Base-by-base conservation (phyloP, 2,329 filamentous ascomycete genomes). In the Beauveria sp. region DNA sequence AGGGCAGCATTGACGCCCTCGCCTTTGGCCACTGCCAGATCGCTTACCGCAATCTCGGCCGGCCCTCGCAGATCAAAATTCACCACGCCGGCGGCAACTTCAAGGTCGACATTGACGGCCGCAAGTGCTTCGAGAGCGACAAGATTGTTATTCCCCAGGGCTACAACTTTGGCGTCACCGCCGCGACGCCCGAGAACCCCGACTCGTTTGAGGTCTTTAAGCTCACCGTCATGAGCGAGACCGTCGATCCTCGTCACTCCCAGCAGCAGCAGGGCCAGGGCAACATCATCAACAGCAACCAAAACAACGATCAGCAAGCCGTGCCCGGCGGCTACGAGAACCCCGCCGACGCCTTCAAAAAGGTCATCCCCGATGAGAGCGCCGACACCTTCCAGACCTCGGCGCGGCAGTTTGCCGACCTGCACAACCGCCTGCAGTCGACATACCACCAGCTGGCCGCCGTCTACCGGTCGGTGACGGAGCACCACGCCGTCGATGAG, bases 191-290 rank as follows among this genome's bases (percentile, higher is more conserved):
- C 34, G 93, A 98, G 67, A 93, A 87, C 69, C 92, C 95, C 0
- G 95, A 99, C 76, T 96, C 91, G 5, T 96, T 97, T 70, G 95
- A 99, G 75, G 75, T 96, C 66, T 95, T 93, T 80, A 96, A 93
- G 73, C 83, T 98, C 71, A 82, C 89, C 42, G 84, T 95, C 57
- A 85, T 87, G 70, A 87, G 83, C 12, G 83, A 85, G 69, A 77
- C 68, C 63, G 70, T 65, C 40, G 57, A 64, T 61, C 48, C 62
- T 56, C 20, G 67, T 65, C 20, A 60, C 61, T 34, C 64, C 60
- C 67, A 76, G 65, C 67, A 69, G 58, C 31, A 38, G 31, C 50
- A 52, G 50, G 16, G 38, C 7, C 66, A 70, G 22, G 66, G 69
- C 63, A 62, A 60, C 64, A 65, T 49, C 66, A 67, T 70, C 63